Percentiles rank a stretch among this genome's conserved stretches.
Conservation (phyloP, 108 stramenopile genomes). For the Conticribra weissflogii region DNA sequence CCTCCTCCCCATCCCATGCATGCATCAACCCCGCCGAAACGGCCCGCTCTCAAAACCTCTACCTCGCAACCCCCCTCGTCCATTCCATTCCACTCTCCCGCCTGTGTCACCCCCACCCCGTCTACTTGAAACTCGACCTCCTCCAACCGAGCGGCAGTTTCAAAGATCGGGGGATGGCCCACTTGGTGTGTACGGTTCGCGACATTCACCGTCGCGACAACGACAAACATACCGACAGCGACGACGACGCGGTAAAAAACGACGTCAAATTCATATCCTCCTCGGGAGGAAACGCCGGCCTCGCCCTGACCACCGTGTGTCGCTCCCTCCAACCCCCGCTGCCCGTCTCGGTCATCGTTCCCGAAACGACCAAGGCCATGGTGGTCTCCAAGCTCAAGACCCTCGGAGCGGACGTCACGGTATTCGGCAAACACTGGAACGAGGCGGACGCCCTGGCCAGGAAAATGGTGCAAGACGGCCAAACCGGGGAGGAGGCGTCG, state of each 20-base stretch:
- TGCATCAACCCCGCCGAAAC: constrained; percentile 29
- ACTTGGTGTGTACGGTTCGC: constrained; percentile 61
- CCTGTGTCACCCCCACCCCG: constrained; percentile 50
- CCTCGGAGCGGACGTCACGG: constrained; percentile 81
- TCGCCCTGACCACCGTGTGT: constrained; percentile 82
- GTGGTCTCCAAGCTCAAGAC: constrained; percentile 85
- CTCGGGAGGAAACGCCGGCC: constrained; percentile 81
- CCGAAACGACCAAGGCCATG: constrained; percentile 71
- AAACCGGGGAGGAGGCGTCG: constrained; percentile 20
- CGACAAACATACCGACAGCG: not conserved
- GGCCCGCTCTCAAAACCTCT: constrained; percentile 49
- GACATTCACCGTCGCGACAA: constrained; percentile 32
- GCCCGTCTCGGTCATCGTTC: too few species aligned
- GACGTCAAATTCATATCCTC: constrained; percentile 57
- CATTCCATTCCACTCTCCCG: constrained; percentile 59
- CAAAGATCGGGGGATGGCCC: constrained; percentile 86
- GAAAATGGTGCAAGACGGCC: constrained; percentile 55
- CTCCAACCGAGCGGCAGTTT: constrained; percentile 75
- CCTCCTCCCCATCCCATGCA: constrained; percentile 1
- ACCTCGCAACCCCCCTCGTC: constrained; percentile 62
- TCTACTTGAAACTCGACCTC: constrained; percentile 79
- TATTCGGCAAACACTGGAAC: constrained; percentile 92
- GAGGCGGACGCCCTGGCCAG: constrained; percentile 79
- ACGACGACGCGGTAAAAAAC: not conserved
- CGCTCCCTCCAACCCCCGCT: too few species aligned